Conservation (phyloP, 2,329 filamentous ascomycete species). For the Parascedosporium putredinis region DNA sequence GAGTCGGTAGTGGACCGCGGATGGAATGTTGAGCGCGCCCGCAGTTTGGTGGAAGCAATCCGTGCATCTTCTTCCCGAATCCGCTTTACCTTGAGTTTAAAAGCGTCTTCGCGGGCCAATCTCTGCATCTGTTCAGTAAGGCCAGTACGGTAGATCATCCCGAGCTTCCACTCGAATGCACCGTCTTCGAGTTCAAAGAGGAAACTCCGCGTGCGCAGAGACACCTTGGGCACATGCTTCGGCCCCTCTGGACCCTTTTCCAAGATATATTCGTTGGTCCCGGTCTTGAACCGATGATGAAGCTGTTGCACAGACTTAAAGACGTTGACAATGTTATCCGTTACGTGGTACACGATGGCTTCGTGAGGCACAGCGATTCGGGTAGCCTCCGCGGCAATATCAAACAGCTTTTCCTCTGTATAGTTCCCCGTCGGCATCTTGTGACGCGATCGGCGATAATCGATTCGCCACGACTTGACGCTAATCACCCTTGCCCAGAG, state of each 20-base stretch:
- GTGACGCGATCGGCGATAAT: constrained; percentile 66
- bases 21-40: constrained; percentile 43
- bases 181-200: constrained; percentile 93
- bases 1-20: constrained; percentile 23
- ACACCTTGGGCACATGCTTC: constrained; percentile 77
- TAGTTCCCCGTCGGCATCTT: constrained; percentile 50
- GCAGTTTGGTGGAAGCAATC: constrained; percentile 39
- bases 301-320: constrained; percentile 81
- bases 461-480: constrained; percentile 69
- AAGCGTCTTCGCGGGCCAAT: constrained; percentile 81
- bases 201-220: constrained; percentile 68
- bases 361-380: constrained; percentile 85
- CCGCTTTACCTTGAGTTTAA: constrained; percentile 75
- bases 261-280: constrained; percentile 78
- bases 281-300: constrained; percentile 84
- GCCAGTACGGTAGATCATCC: constrained; percentile 85
- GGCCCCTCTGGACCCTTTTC: constrained; percentile 77
- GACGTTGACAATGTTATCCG: constrained; percentile 87
- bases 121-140: constrained; percentile 83
- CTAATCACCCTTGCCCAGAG: constrained; percentile 83
- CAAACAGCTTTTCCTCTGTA: constrained; percentile 70
- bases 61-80: constrained; percentile 61
- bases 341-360: constrained; percentile 76
- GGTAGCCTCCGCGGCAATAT: constrained; percentile 76
- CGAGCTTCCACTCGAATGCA: constrained; percentile 93